Evolutionary conservation across 495 filamentous ascomycete genomes (phyloP), one percentile per base, ranked within the genome.

Genomic region (Podospora pseudopauciseta): DNA sequence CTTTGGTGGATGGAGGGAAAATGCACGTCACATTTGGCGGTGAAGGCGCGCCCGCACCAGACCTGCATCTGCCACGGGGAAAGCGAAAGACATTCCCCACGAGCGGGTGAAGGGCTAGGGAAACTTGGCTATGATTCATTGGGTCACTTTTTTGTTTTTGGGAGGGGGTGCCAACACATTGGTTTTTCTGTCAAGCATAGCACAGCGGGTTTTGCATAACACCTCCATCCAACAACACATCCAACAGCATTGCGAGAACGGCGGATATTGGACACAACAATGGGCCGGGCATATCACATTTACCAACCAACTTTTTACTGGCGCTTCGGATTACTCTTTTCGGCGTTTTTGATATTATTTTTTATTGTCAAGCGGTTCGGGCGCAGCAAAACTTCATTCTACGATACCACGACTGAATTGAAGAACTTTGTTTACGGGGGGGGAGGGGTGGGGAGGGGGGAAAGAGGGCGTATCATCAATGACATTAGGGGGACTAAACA

Each of bases 21-120:
- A 32, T 55, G 26, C 53, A n/a, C 54, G 49, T 53, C 56, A 65
- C 68, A 23, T 73, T 72, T 60, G 55, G 63, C 32, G 62, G 39
- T 5, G 44, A 28, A 5, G 57, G 4, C 23, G 23, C 23, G 15
- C 64, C 32, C 18, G 32, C 26, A 49, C 16, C 61, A 9, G 61
- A 61, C 9, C 57, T 67, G 27, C 27, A 58, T 4, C 13, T 67
- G 34, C 61, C 62, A 4, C 19, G 28, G 4, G 16, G 65, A 15
- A 57, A 70, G 18, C 44, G 65, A 23, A 67, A 67, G 65, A 64
- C 28, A 7, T 18, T 55, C 20, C 61, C 65, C 13, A 26, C 20
- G 19, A 63, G 53, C 27, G 68, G 65, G n/a, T 70, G 68, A 70
- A 44, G 32, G 30, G 30, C 30, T 18, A 58, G 23, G 18, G 19